phyloP scores from a whole-genome alignment of 345 rosid genomes.

The Corchorus capsularis region DNA sequence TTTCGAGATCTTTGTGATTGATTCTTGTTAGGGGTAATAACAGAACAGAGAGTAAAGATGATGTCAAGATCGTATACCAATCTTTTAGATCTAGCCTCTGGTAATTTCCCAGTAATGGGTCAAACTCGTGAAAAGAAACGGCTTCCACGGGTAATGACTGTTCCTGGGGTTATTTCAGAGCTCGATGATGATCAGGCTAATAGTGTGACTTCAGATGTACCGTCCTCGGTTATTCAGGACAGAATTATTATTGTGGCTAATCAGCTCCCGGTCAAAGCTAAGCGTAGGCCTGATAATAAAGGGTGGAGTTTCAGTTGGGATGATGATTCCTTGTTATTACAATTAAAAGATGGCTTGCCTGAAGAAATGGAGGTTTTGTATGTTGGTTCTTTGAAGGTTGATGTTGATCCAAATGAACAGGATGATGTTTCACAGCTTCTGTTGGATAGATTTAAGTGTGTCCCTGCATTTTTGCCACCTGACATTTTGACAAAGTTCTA shows the following conservation, averaged over 20 bases:
- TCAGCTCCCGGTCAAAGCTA: conserved; percentile 74
- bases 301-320: conserved; percentile 87
- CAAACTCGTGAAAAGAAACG: conserved; percentile 60
- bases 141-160: conserved; percentile 72
- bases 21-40: conserved; percentile 23
- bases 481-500: conserved; percentile 64
- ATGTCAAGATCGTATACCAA: conserved; percentile 75
- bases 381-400: conserved; percentile 63
- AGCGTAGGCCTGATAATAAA: conserved; percentile 72
- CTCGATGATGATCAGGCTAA: conserved; percentile 78
- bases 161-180: conserved; percentile 76
- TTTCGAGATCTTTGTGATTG: conserved; percentile 35
- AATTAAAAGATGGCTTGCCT: conserved; percentile 74
- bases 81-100: conserved; percentile 83
- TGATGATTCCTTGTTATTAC: conserved; percentile 62
- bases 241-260: conserved; percentile 71
- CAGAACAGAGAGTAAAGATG: conserved; percentile 39
- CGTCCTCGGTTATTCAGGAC: conserved; percentile 59
- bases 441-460: conserved; percentile 74
- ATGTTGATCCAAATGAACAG: conserved; percentile 60
- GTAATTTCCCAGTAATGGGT: conserved; percentile 64
- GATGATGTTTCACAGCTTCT: conserved; percentile 73
- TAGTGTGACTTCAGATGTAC: conserved; percentile 67
- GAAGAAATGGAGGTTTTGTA: conserved; percentile 79
- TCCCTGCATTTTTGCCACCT: conserved; percentile 70